A percentile compares a stretch with the other conserved stretches of the same genome.
These are phyloP conservation scores for Pestalotiopsis fici DNA, from an alignment of 2,329 filamentous ascomycete genomes.

Conservation along the genomic window DNA sequence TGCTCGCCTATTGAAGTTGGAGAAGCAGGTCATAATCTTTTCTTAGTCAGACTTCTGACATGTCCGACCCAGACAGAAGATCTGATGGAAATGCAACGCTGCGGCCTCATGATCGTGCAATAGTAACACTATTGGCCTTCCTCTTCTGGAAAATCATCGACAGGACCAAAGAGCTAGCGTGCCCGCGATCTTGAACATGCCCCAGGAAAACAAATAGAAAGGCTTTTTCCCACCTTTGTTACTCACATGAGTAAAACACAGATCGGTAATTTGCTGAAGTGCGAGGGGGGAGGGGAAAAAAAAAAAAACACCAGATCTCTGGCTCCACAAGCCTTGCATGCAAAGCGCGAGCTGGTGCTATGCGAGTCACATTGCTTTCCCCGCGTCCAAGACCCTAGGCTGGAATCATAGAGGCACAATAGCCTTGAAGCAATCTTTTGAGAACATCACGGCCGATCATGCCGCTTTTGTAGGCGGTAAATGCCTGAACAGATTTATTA, in stretches of 20 bases:
- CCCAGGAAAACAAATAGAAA: neutral
- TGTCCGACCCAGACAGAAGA: neutral
- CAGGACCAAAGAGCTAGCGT: neutral
- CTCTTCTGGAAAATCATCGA: constrained; percentile 2
- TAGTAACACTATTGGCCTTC: neutral
- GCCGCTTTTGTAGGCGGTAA: neutral
- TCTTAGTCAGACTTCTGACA: neutral
- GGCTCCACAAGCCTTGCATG: constrained; percentile 1
- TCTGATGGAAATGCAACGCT: neutral
- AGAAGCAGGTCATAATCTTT: neutral
- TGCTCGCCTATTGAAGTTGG: neutral
- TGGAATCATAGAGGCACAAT: neutral
- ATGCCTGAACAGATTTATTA: neutral
- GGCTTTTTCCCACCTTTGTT: neutral
- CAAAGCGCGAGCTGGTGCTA: neutral
- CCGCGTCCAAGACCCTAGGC: neutral
- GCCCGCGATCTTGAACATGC: neutral
- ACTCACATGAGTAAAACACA: constrained; percentile 4
- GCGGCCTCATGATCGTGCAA: constrained; percentile 2
- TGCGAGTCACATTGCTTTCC: constrained; percentile 6
- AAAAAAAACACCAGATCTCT: neutral
- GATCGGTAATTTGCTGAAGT: constrained; percentile 5
- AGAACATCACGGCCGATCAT: neutral
- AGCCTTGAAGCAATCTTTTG: neutral
- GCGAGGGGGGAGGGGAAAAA: too few species aligned